Evolutionary conservation across 2,329 filamentous ascomycete species (phyloP).

Genomic region (Blumeriella jaapii): DNA sequence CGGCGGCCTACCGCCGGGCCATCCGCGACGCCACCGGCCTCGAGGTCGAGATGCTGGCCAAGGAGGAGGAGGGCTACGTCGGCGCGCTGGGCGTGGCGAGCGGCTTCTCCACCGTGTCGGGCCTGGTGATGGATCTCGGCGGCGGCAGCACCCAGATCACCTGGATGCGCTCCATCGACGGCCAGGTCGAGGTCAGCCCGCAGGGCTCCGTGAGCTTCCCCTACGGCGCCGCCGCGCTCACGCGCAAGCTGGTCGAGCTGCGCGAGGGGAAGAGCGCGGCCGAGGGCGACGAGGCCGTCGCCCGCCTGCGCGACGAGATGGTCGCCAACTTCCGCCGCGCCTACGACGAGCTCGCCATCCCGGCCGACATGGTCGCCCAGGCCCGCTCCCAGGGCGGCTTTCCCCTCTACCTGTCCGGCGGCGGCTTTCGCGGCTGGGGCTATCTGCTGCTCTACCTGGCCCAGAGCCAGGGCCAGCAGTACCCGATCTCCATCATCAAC

Average conservation of each 20-base stretch:
- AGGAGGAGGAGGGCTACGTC: conserved; percentile 54
- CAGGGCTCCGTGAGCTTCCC: conserved; percentile 53
- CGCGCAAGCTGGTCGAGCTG: conserved; percentile 38
- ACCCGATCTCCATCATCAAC: conserved; percentile 63
- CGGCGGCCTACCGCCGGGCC: conserved; percentile 37
- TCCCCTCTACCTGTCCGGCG: conserved; percentile 56
- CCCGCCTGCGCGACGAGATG: conserved; percentile 38
- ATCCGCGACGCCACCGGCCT: conserved; percentile 47
- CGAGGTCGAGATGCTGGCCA: conserved; percentile 47
- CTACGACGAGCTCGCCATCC: conserved; percentile 41
- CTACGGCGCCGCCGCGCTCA: conserved; percentile 58
- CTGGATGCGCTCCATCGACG: conserved; percentile 45
- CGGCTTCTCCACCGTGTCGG: conserved; percentile 46
- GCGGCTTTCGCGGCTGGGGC: conserved; percentile 61
- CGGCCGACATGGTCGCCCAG: conserved; percentile 35
- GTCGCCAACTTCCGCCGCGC: conserved; percentile 39
- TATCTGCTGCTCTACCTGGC: conserved; percentile 51
- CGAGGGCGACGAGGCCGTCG: conserved; percentile 34
- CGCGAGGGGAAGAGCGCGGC: conserved; percentile 29
- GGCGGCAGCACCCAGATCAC: conserved; percentile 60
- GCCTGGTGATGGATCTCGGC: conserved; percentile 61
- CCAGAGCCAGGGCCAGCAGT: conserved; percentile 44
- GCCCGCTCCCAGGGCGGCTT: conserved; percentile 37
- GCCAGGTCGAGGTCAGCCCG: conserved; percentile 38
- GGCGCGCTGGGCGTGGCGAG: conserved; percentile 58